Percentiles rank a stretch among this genome's conserved stretches.
Conservation (phyloP, 2,329 filamentous ascomycete species). For the Metarhizium album region DNA sequence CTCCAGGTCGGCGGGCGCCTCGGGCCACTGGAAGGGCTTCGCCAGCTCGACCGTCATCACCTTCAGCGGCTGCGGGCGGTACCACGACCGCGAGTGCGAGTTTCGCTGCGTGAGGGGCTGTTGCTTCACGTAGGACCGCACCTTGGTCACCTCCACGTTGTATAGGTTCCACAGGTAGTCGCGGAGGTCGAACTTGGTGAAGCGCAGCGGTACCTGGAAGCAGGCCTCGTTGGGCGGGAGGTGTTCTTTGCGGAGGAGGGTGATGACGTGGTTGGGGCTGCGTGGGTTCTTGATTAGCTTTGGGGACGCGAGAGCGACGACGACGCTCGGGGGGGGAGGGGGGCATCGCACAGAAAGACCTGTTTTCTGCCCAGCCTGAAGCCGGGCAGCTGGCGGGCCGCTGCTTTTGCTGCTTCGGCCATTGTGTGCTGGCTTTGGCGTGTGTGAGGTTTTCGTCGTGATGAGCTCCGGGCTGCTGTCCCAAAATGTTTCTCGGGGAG, state of each 20-base stretch:
- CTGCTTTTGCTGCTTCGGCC: constrained; percentile 28
- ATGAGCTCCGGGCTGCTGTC: neutral
- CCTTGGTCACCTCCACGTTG: constrained; percentile 56
- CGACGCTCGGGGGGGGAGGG: neutral
- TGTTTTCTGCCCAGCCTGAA: constrained; percentile 43
- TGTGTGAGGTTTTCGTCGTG: constrained; percentile 12
- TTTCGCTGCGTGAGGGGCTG: constrained; percentile 42
- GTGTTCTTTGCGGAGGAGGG: constrained; percentile 60
- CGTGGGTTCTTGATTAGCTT: neutral
- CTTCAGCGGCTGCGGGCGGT: constrained; percentile 66
- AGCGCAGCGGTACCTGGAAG: constrained; percentile 81
- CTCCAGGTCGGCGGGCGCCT: constrained; percentile 48
- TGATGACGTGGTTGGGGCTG: constrained; percentile 74
- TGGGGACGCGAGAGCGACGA: neutral
- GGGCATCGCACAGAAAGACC: constrained; percentile 39
- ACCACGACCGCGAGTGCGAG: constrained; percentile 44
- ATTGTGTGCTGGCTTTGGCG: constrained; percentile 20
- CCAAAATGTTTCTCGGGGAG: constrained; percentile 6
- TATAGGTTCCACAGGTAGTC: constrained; percentile 91
- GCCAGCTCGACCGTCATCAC: constrained; percentile 90
- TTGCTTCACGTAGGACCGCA: constrained; percentile 70
- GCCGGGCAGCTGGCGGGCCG: constrained; percentile 27
- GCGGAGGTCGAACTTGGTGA: constrained; percentile 93
- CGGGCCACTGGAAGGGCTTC: constrained; percentile 81
- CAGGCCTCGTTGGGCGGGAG: constrained; percentile 72